These are phyloP conservation scores for Coniochaeta sp. DNA, from an alignment of 2,329 filamentous ascomycete genomes.

Conservation along the genomic window DNA sequence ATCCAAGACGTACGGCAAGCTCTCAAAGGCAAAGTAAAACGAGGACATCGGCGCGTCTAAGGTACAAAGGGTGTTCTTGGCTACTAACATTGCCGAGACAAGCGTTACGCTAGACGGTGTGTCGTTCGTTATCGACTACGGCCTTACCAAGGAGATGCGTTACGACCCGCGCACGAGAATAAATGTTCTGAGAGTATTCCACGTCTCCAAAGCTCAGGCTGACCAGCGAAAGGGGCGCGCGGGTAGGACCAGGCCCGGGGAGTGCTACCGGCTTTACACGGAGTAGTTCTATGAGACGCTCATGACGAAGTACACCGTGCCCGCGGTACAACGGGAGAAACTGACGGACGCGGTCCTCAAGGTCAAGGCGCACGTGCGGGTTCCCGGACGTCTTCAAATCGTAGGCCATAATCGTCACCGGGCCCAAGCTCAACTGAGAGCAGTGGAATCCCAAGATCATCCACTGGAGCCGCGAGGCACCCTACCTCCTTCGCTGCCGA, in stretches of 20 bases:
- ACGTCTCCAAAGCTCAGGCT: slow-evolving; percentile 94
- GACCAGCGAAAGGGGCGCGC: slow-evolving; percentile 97
- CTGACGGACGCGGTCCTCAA: background rate
- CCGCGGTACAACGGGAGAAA: background rate
- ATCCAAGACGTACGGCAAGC: too few species aligned
- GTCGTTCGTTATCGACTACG: slow-evolving; percentile 97
- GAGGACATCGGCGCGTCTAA: too few species aligned
- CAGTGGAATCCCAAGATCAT: too few species aligned
- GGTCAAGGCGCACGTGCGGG: background rate
- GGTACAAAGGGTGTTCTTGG: slow-evolving; percentile 45
- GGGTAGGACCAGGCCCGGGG: slow-evolving; percentile 94
- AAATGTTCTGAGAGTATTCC: slow-evolving; percentile 93
- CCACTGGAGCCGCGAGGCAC: too few species aligned
- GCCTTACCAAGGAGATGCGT: slow-evolving; percentile 98
- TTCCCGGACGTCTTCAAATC: too few species aligned
- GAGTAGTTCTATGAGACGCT: slow-evolving; percentile 94
- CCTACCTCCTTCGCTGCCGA: too few species aligned
- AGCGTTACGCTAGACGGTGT: slow-evolving; percentile 97
- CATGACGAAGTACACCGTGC: background rate
- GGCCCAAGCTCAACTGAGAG: too few species aligned
- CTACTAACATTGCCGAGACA: slow-evolving; percentile 97
- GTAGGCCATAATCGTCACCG: too few species aligned
- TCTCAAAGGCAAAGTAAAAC: too few species aligned
- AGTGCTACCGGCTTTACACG: slow-evolving; percentile 96
- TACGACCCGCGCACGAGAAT: slow-evolving; percentile 97